A percentile compares a stretch with the other conserved stretches of the same genome.
Conservation (phyloP, 2,329 filamentous ascomycete genomes). For the Tolypocladium ovalisporum region DNA sequence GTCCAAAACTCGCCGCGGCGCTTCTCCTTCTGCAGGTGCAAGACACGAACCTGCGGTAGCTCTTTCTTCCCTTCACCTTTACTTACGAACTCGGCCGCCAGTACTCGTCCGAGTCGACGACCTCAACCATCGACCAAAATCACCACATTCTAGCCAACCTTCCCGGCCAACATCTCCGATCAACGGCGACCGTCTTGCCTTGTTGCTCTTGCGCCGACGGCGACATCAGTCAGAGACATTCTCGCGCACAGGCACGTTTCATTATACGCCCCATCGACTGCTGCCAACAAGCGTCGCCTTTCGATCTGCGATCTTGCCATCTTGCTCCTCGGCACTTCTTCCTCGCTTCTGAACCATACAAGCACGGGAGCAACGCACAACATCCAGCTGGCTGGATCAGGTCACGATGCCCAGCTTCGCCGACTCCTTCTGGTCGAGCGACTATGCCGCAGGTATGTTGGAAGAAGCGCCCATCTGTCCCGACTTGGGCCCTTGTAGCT, state of each 20-base stretch:
- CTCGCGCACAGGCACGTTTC: neutral
- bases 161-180: neutral
- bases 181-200: neutral
- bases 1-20: neutral
- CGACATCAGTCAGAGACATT: neutral
- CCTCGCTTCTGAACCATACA: neutral
- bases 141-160: neutral
- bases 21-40: neutral
- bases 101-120: neutral
- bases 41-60: neutral
- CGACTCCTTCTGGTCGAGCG: conserved; percentile 94
- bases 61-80: neutral
- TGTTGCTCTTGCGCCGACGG: neutral
- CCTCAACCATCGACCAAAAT: neutral
- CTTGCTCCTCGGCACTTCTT: neutral
- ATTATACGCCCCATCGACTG: neutral
- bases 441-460: conserved; percentile 80
- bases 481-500: conserved; percentile 1
- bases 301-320: no score
- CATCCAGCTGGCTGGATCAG: conserved; percentile 6
- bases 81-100: neutral
- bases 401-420: conserved; percentile 74
- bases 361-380: neutral
- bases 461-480: neutral
- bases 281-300: neutral